A percentile compares a stretch with the other conserved stretches of the same genome.
Evolutionary conservation across 768 basidiomycete genomes (phyloP).

Genomic region (Rhizopogon roseolus): DNA sequence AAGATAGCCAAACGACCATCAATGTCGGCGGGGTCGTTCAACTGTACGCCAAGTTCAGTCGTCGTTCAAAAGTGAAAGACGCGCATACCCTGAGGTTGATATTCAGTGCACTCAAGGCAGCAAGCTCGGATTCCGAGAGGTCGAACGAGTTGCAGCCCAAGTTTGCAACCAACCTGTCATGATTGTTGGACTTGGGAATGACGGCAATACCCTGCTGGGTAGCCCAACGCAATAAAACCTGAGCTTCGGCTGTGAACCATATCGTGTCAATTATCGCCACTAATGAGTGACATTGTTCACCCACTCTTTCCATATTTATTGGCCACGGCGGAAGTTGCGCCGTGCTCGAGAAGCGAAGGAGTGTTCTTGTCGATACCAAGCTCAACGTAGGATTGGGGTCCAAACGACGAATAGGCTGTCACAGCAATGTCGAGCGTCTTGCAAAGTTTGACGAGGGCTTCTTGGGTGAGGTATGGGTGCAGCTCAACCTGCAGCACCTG

Average conservation of each 20-base stretch:
- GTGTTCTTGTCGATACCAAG: slow-evolving; percentile 52
- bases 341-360: slow-evolving; percentile 50
- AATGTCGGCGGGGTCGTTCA: slow-evolving; percentile 69
- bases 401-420: slow-evolving; percentile 55
- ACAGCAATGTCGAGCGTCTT: slow-evolving; percentile 42
- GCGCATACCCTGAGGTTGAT: slow-evolving; percentile 53
- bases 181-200: slow-evolving; percentile 65
- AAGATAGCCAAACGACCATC: slow-evolving; percentile 66
- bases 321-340: slow-evolving; percentile 41
- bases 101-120: slow-evolving; percentile 56
- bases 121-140: slow-evolving; percentile 54
- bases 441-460: slow-evolving; percentile 38
- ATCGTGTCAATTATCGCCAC: not conserved
- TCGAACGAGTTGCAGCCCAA: slow-evolving; percentile 42
- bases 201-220: slow-evolving; percentile 71
- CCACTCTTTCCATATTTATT: slow-evolving; percentile 49
- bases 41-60: slow-evolving; percentile 27
- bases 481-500: slow-evolving; percentile 58
- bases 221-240: slow-evolving; percentile 76
- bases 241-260: slow-evolving; percentile 35
- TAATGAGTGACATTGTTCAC: slow-evolving; percentile 1
- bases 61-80: not conserved
- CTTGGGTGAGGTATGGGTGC: slow-evolving; percentile 52
- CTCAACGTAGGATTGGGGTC: slow-evolving; percentile 57
- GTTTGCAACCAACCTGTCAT: slow-evolving; percentile 37